Conservation (phyloP, 129 eudicot genomes). For the Deinandra increscens region DNA sequence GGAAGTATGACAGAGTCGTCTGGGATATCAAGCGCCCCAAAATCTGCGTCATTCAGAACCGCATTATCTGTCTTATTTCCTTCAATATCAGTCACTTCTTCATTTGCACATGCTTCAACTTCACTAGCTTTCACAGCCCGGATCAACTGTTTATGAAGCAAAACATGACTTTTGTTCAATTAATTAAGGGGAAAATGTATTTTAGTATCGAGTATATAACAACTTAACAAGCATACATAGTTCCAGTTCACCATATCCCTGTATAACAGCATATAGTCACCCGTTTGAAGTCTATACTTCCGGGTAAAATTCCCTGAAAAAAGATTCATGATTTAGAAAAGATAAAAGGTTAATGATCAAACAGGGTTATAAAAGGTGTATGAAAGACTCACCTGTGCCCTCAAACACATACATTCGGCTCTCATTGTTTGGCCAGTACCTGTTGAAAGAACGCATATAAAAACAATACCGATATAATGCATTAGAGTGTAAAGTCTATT, state of each 20-base stretch:
- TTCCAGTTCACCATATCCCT: conserved; percentile 37
- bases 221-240: conserved; percentile 60
- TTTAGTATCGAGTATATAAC: neutral
- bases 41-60: conserved; percentile 6
- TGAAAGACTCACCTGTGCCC: conserved; percentile 59
- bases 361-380: neutral
- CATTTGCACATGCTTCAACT: conserved; percentile 12
- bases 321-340: conserved; percentile 19
- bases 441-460: conserved; percentile 16
- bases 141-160: conserved; percentile 42
- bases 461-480: neutral
- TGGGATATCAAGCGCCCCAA: conserved; percentile 5
- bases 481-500: neutral
- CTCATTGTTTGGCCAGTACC: conserved; percentile 86
- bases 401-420: conserved; percentile 95
- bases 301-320: conserved; percentile 57
- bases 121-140: conserved; percentile 47
- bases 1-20: conserved; percentile 16
- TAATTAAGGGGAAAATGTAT: neutral
- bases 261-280: conserved; percentile 65
- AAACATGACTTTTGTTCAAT: neutral
- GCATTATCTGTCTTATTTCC: conserved; percentile 16
- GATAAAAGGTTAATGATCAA: neutral
- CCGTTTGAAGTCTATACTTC: conserved; percentile 47
- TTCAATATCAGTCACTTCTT: too few species aligned